phyloP scores from a whole-genome alignment of 208 protist genomes.

The Leishmania amazonensis region DNA sequence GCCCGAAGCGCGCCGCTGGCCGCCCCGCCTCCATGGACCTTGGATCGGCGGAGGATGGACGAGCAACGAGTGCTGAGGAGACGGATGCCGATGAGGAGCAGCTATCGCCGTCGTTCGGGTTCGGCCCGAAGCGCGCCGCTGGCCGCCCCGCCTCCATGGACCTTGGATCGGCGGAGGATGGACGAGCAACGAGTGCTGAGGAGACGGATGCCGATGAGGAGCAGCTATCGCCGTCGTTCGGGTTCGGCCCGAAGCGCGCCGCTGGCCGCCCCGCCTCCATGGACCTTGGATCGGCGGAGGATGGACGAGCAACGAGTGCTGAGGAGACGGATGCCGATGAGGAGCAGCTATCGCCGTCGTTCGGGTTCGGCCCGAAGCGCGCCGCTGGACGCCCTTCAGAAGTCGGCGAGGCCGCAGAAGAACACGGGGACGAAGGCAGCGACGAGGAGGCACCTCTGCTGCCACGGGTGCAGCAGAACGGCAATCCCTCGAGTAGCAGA shows the following conservation, averaged over 20 bases:
- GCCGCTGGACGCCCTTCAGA: constrained; percentile 3
- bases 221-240: background rate
- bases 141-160: background rate
- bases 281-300: background rate
- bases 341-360: background rate
- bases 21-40: background rate
- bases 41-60: background rate
- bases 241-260: background rate
- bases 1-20: background rate
- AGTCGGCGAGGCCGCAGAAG: no score
- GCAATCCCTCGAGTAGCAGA: background rate
- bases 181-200: background rate
- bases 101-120: background rate
- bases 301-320: background rate
- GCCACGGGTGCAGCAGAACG: background rate
- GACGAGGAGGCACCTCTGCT: background rate
- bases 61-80: background rate
- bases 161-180: background rate
- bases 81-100: background rate
- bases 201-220: background rate
- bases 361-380: background rate
- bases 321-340: background rate
- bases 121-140: background rate
- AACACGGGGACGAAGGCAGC: background rate
- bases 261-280: background rate